Evolutionary conservation across 163 green algal genomes (phyloP).

Genomic region (Chlorella variabilis): DNA sequence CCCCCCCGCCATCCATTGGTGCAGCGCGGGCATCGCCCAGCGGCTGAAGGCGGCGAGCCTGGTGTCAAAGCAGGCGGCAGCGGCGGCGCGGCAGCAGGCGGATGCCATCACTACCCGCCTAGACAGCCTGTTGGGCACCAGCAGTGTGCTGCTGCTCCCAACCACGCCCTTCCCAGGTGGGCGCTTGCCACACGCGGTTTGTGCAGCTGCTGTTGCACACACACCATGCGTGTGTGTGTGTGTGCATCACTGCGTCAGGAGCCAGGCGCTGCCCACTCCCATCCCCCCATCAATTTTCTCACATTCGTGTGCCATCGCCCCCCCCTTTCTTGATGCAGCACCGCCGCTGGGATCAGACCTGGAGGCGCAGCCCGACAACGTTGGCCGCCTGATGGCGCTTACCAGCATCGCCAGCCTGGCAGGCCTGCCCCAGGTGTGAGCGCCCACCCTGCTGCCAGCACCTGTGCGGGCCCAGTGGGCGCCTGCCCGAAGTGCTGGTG

Average conservation of each 20-base stretch:
- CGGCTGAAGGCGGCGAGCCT: constrained; percentile 10
- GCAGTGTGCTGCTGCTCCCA: constrained; percentile 6
- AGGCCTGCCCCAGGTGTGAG: constrained; percentile 10
- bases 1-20: too few species aligned
- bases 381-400: constrained; percentile 14
- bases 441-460: neutral
- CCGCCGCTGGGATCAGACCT: neutral
- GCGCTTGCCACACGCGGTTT: neutral
- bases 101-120: neutral
- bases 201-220: neutral
- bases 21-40: constrained; percentile 1
- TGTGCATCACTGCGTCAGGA: too few species aligned
- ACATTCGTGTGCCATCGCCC: too few species aligned
- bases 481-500: too few species aligned
- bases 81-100: neutral
- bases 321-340: neutral
- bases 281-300: too few species aligned
- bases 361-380: neutral
- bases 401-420: constrained; percentile 24
- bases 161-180: constrained; percentile 12
- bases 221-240: neutral
- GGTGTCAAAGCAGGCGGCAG: neutral
- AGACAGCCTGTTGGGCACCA: neutral
- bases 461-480: too few species aligned
- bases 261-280: too few species aligned